Evolutionary conservation across 208 protist genomes (phyloP), one percentile per base, ranked within the genome.

Genomic region (Acanthamoeba triangularis): DNA sequence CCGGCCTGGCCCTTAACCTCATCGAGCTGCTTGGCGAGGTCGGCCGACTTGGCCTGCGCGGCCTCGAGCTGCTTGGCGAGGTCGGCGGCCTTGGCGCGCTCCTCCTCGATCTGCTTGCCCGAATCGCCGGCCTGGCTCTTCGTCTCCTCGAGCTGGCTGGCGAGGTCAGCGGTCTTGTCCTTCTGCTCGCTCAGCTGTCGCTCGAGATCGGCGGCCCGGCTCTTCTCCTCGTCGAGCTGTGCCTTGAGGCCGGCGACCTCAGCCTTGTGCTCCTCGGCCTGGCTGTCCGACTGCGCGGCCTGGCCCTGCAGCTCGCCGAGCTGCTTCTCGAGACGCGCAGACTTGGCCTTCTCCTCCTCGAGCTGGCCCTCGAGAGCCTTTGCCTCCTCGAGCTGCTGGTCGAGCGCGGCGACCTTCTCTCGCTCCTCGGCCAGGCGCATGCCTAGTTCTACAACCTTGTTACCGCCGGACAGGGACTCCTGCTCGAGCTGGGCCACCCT

Each of bases 251-350:
- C 47, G 28, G 10, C 78, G 47, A 41, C 23, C 10, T 30, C 47
- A 25, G 78, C 78, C 78, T 87, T 87, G 78, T 87, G 41, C 49
- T 87, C 78, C 47, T 87, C 47, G 78, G 78, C 78, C 78, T 87
- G 37, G 74, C 37, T 49, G 37, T 20, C 74, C 18, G 35, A 28
- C 33, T 82, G 23, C 11, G 78, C 28, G 47, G 52, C 78, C 47
- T 87, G 5, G 78, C 18, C 49, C 78, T 87, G 78, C 52, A 41
- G 47, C 78, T 87, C 78, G 78, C 47, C 28, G 78, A 87, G 78
- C 49, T 87, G 78, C 78, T 87, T n/a, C 52, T 56, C 78, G 49
- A 87, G 78, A 47, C 47, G 0, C 28, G 18, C 74, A 0, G 74
- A 25, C 18, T 28, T 82, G 35, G 18, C 30, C 37, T 82, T 47